These are phyloP conservation scores for Starmera stellimalicola DNA, from an alignment of 1,139 yeast species.

Conservation along the genomic window DNA sequence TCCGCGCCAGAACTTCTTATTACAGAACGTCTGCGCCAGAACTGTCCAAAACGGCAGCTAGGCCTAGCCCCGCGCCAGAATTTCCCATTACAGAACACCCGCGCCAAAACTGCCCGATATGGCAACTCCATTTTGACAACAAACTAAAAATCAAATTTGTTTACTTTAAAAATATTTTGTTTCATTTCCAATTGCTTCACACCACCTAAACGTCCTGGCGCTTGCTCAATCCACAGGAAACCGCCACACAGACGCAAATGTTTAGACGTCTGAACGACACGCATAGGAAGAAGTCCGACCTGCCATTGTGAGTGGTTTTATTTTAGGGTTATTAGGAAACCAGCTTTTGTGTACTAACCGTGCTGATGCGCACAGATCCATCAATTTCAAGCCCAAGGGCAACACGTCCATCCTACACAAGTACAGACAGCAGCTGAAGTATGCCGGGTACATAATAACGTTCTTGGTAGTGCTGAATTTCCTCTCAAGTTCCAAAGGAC, in stretches of 20 bases:
- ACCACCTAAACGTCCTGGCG: too few relatives aligned
- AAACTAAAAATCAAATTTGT: too few relatives aligned
- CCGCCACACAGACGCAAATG: slow-evolving; percentile 4
- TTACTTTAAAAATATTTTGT: too few relatives aligned
- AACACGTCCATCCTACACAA: not conserved
- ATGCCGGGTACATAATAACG: slow-evolving; percentile 1
- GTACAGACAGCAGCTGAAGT: not conserved
- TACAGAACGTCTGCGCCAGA: not conserved
- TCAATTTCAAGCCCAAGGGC: slow-evolving; percentile 1
- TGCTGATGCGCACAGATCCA: not conserved
- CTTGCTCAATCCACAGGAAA: too few relatives aligned
- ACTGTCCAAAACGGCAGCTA: not conserved
- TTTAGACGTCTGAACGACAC: slow-evolving; percentile 18
- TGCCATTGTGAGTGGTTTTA: slow-evolving; percentile 27
- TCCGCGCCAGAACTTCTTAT: too few relatives aligned
- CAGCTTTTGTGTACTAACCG: too few relatives aligned
- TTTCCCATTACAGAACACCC: slow-evolving; percentile 1
- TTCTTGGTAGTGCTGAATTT: not conserved
- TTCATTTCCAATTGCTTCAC: too few relatives aligned
- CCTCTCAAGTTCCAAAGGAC: not conserved
- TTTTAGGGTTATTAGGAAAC: not conserved
- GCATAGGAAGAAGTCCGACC: slow-evolving; percentile 35
- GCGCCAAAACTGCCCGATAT: not conserved
- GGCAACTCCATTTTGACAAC: not conserved
- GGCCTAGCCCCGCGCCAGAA: too few relatives aligned